Conservation (phyloP, 352 stramenopile species). For the Phytophthora megakarya region DNA sequence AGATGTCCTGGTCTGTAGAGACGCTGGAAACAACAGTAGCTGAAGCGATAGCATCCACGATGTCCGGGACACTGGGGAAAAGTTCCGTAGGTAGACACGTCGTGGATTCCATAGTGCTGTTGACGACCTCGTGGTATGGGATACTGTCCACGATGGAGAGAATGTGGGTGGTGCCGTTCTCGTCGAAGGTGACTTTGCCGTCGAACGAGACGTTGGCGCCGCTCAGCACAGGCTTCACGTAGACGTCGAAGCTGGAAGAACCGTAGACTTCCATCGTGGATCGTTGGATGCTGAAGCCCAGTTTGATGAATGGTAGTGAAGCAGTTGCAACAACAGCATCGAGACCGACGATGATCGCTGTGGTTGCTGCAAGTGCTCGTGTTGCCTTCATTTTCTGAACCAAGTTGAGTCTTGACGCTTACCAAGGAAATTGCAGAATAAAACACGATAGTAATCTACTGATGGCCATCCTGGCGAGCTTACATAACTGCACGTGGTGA, state of each 20-base stretch:
- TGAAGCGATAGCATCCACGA: conserved; percentile 39
- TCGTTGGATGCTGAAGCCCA: conserved; percentile 56
- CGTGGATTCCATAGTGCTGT: conserved; percentile 21
- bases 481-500: background rate
- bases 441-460: no score
- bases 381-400: conserved; percentile 17
- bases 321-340: conserved; percentile 19
- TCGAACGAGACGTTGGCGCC: conserved; percentile 45
- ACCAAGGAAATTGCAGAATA: conserved; percentile 25
- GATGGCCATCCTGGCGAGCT: conserved; percentile 28
- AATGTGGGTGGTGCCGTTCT: conserved; percentile 43
- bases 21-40: conserved; percentile 40
- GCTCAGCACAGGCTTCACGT: conserved; percentile 43
- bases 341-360: conserved; percentile 2
- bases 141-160: conserved; percentile 48
- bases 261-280: conserved; percentile 57
- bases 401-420: conserved; percentile 10
- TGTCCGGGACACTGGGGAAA: conserved; percentile 36
- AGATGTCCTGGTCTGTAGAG: conserved; percentile 47
- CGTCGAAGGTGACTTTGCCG: conserved; percentile 40
- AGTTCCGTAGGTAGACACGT: conserved; percentile 33
- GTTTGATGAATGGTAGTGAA: conserved; percentile 38
- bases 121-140: conserved; percentile 38
- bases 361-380: background rate
- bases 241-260: conserved; percentile 46